Evolutionary conservation across 202 grass and related monocot genomes (phyloP), one percentile per base, ranked within the genome.

Genomic region (Elaeis oleifera): DNA sequence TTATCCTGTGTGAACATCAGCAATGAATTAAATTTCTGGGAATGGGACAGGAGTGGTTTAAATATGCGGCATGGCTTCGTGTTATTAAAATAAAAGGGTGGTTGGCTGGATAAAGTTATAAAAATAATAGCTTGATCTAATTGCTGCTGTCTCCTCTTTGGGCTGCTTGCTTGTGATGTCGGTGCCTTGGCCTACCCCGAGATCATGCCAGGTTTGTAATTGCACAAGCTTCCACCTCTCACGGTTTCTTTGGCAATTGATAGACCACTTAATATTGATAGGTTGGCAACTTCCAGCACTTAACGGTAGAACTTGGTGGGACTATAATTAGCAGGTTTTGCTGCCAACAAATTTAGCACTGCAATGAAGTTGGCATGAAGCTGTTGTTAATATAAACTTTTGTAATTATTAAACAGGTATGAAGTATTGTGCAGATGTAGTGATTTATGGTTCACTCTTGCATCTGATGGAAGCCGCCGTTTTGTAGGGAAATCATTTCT

Each of bases 61-160:
- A 51, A 3, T 50, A 16, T 16, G 21, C 48, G 48, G 26, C 39
- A 64, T 64, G 61, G 32, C 44, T 64, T 50, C 60, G 1, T 51
- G 61, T 64, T 16, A 67, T 53, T 28, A 52, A 29, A 53, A 67
- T 29, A 67, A 21, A 25, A 28, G 25, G 36, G 50, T 67, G 64
- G 50, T 67, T 67, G 51, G 64, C 16, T 36, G 7, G 3, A 20
- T 54, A 11, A 32, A 67, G 8, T 4, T 54, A 29, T 19, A 31
- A 19, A 27, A 13, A 17, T 16, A 27, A 17, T 16, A 22, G 6
- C 23, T 16, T 31, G 23, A 16, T 58, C 17, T 28, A 59, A 31
- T 18, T 22, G 11, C 25, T 31, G 23, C 22, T 22, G 16, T 24
- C 26, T 17, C 57, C 57, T 59, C 7, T 9, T 24, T 14, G 57